Percentiles rank a stretch among this genome's conserved stretches.
Evolutionary conservation across 1,139 yeast genomes (phyloP).

Genomic region (Yamadazyma blattariae): DNA sequence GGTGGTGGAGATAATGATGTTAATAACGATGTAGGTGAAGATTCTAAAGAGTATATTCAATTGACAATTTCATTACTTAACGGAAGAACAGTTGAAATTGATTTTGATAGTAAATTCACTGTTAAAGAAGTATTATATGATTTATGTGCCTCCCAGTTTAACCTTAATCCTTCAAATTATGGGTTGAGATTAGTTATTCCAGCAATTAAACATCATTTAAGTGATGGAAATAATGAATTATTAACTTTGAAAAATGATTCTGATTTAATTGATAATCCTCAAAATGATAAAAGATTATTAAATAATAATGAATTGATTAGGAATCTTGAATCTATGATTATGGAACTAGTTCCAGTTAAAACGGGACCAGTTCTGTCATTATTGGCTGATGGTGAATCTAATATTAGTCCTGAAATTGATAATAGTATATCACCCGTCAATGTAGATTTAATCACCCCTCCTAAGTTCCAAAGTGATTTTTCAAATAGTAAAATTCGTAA

Average conservation of each 20-base stretch:
- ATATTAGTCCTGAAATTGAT: conserved; percentile 10
- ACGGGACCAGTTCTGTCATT: conserved; percentile 8
- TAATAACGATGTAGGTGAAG: conserved; percentile 4
- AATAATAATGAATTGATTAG: conserved; percentile 21
- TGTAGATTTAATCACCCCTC: conserved; percentile 12
- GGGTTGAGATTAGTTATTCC: conserved; percentile 15
- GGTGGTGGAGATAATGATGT: conserved; percentile 3
- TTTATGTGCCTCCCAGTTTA: conserved; percentile 26
- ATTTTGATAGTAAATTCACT: conserved; percentile 16
- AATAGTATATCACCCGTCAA: conserved; percentile 11
- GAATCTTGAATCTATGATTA: conserved; percentile 18
- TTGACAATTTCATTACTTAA: conserved; percentile 9
- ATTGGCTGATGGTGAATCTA: conserved; percentile 5
- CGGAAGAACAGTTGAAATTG: conserved; percentile 6
- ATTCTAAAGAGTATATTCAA: conserved; percentile 1
- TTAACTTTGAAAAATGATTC: conserved; percentile 11
- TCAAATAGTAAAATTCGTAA: not conserved
- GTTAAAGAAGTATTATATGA: conserved; percentile 32
- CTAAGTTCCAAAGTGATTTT: conserved; percentile 1
- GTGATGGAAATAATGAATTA: conserved; percentile 5
- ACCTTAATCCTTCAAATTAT: conserved; percentile 25
- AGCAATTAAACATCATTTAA: conserved; percentile 7
- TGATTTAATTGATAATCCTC: conserved; percentile 2
- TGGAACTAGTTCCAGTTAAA: conserved; percentile 22
- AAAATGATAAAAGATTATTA: conserved; percentile 8